phyloP scores from a whole-genome alignment of 2,329 filamentous ascomycete genomes.

The Fusarium abutilonis region DNA sequence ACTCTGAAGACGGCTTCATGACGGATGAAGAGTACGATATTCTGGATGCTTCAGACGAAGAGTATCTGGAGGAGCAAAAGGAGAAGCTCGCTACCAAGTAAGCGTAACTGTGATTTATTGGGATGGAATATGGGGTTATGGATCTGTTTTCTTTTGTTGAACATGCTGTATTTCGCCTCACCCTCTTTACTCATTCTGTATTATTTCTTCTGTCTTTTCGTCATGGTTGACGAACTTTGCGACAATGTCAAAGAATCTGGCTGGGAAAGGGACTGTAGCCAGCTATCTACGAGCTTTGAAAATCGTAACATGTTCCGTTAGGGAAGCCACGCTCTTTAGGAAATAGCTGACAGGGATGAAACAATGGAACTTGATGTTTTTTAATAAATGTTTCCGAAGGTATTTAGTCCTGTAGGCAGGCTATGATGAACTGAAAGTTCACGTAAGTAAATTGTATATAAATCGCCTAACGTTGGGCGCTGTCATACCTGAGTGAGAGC shows the following conservation, averaged over 20 bases:
- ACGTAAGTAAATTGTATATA: too few relatives aligned
- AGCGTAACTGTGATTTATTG: conserved; percentile 32
- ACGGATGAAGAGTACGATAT: conserved; percentile 99
- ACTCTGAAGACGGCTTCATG: conserved; percentile 80
- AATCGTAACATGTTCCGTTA: conserved; percentile 28
- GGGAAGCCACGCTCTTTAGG: conserved; percentile 43
- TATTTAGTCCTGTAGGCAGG: not conserved
- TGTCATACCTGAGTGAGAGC: not conserved
- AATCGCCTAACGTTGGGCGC: not conserved
- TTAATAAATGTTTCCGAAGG: not conserved
- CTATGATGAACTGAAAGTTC: not conserved
- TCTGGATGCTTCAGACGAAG: conserved; percentile 92
- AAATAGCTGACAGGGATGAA: conserved; percentile 40
- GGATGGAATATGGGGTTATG: conserved; percentile 38
- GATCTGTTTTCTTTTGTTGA: conserved; percentile 23
- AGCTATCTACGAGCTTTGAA: conserved; percentile 22
- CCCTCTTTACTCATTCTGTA: conserved; percentile 40
- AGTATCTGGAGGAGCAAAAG: conserved; percentile 70
- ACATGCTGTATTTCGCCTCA: conserved; percentile 26
- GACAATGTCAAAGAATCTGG: conserved; percentile 13
- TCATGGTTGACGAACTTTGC: conserved; percentile 10
- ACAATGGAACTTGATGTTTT: conserved; percentile 36
- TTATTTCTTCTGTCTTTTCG: conserved; percentile 40
- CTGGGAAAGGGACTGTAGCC: conserved; percentile 11
- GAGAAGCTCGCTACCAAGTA: conserved; percentile 54